Conservation (phyloP, 2,329 filamentous ascomycete genomes). For the Hypoxylon sp. region DNA sequence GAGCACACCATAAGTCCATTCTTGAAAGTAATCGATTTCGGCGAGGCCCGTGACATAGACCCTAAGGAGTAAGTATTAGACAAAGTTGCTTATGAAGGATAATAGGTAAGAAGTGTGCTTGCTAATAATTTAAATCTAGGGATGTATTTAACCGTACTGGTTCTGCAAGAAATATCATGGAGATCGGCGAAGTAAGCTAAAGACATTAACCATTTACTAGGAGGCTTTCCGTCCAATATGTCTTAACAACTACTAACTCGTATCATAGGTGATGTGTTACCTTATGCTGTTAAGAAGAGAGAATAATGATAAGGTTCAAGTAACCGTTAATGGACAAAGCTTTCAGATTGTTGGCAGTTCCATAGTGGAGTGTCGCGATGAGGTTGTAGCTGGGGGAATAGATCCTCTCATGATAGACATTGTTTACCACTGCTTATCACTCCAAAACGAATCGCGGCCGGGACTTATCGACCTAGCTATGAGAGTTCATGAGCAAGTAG, state of each 20-base stretch:
- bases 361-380: background rate
- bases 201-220: too few relatives aligned
- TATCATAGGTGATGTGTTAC: conserved; percentile 16
- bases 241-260: background rate
- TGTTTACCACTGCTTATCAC: conserved; percentile 5
- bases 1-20: conserved; percentile 22
- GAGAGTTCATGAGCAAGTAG: background rate
- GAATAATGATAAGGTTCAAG: background rate
- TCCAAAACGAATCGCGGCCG: background rate
- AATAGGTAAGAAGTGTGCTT: background rate
- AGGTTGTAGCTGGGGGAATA: conserved; percentile 3
- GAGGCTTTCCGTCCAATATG: background rate
- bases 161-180: conserved; percentile 9
- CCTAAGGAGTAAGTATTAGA: conserved; percentile 5
- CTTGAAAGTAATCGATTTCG: conserved; percentile 26
- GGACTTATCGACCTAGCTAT: conserved; percentile 7
- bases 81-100: background rate
- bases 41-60: conserved; percentile 8
- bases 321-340: conserved; percentile 2
- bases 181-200: conserved; percentile 22
- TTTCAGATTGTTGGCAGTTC: conserved; percentile 4
- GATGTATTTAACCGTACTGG: conserved; percentile 10
- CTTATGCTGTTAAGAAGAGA: conserved; percentile 5
- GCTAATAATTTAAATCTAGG: conserved; percentile 7
- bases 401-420: conserved; percentile 18